These are phyloP conservation scores for Tetrahymena malaccensis DNA, from an alignment of 73 alveolate species.

Conservation along the genomic window DNA sequence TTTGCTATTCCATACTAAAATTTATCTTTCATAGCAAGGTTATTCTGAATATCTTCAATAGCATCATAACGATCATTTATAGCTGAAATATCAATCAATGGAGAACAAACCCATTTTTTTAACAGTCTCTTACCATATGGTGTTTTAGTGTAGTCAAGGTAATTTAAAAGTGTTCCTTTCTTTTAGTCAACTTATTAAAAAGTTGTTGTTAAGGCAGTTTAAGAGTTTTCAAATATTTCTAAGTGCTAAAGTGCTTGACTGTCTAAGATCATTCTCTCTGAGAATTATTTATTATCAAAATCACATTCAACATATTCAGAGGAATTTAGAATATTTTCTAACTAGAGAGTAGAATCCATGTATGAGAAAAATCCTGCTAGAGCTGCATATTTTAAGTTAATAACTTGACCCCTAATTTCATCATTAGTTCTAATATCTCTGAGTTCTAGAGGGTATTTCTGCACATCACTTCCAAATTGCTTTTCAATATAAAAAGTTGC, in stretches of 20 bases:
- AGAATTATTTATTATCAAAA: not conserved
- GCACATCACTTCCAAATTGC: not conserved
- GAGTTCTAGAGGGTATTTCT: not conserved
- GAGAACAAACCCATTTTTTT: conserved; percentile 65
- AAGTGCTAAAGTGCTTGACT: conserved; percentile 32
- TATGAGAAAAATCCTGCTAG: conserved; percentile 16
- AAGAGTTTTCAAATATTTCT: conserved; percentile 4
- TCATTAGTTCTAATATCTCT: not conserved
- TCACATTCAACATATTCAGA: not conserved
- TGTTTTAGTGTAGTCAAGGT: conserved; percentile 50
- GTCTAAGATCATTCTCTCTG: conserved; percentile 14
- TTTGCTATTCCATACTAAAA: conserved; percentile 29
- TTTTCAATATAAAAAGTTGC: not conserved
- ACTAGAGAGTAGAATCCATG: not conserved
- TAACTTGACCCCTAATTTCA: not conserved
- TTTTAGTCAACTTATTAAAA: not conserved
- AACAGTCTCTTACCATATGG: conserved; percentile 62
- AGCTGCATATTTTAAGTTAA: not conserved
- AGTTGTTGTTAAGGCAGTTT: not conserved
- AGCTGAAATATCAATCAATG: conserved; percentile 42
- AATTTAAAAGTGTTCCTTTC: conserved; percentile 51
- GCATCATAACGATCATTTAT: conserved; percentile 62
- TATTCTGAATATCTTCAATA: conserved; percentile 42
- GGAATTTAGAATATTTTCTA: not conserved
- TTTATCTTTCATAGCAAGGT: conserved; percentile 21